phyloP scores from a whole-genome alignment of 495 filamentous ascomycete genomes.

The Daldinia vernicosa region DNA sequence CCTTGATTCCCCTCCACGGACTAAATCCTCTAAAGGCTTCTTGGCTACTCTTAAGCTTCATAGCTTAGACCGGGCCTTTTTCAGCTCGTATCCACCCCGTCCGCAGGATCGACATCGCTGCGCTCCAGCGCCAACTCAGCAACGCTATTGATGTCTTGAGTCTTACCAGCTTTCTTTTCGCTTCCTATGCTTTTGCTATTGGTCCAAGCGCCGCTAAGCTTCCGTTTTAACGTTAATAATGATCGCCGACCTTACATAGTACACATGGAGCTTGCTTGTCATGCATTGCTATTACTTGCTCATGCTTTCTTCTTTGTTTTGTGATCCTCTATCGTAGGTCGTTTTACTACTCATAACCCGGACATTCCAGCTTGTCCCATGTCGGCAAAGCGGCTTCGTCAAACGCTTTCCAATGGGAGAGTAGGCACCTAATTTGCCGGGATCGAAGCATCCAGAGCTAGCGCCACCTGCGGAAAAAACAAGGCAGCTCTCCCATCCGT shows the following conservation, averaged over 20 bases:
- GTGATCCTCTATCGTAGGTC: conserved; percentile 1
- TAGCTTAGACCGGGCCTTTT: not conserved
- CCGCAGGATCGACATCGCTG: conserved; percentile 21
- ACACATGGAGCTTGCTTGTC: conserved; percentile 5
- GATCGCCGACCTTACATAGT: conserved; percentile 33
- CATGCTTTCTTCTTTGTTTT: conserved; percentile 2
- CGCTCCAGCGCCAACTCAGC: conserved; percentile 16
- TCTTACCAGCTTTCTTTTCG: conserved; percentile 14
- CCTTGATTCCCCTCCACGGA: not conserved
- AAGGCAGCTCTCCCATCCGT: conserved; percentile 14
- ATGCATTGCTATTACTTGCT: conserved; percentile 13
- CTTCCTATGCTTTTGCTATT: conserved; percentile 10
- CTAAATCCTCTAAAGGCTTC: no score
- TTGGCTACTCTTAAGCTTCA: not conserved
- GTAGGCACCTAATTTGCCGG: conserved; percentile 22
- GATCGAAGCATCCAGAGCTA: conserved; percentile 12
- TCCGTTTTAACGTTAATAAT: conserved; percentile 26
- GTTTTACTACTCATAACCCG: conserved; percentile 3
- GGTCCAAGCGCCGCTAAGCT: conserved; percentile 23
- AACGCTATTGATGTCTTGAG: conserved; percentile 39
- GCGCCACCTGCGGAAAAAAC: conserved; percentile 18
- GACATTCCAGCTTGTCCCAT: conserved; percentile 6
- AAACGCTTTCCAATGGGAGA: not conserved
- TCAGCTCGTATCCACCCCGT: conserved; percentile 38
- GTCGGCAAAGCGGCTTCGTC: conserved; percentile 20